Evolutionary conservation across 768 basidiomycete genomes (phyloP), one percentile per base, ranked within the genome.

Genomic region (Phlebiopsis flavidoalba): DNA sequence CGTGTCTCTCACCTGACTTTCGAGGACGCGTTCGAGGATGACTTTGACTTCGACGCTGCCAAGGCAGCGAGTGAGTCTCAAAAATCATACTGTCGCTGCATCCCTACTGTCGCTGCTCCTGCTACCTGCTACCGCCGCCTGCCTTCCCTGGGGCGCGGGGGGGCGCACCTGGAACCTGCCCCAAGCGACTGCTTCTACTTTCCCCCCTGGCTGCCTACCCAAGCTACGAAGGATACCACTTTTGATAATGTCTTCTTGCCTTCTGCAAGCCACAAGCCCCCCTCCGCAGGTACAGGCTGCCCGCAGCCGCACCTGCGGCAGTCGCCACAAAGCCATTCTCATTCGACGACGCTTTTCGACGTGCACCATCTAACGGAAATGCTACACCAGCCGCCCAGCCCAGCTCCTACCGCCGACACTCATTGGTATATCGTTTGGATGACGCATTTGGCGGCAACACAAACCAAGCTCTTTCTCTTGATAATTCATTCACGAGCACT

Each of bases 11-110:
- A 73, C 22, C 84, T 90, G 65, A 79, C 84, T 3, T 91, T 93
- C 58, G 88, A 88, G 57, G 76, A 83, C 49, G 82, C 74, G 17
- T 86, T 86, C 63, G 84, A 84, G 22, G 83, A 84, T 64, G 78
- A 82, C 61, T 91, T 91, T 67, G 88, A 91, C 71, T 87, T 87
- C 59, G 77, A 80, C 7, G 70, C 77, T 5, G 74, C 72, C 43
- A 63, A 77, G 8, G 67, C 67, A 37, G 61, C 61, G 12, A 57
- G 47, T 19, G 60, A 31, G 2, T 57, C 60, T 17, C 36, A 49
- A 1, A n/a, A n/a, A n/a, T n/a, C 62, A 70, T 26, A 65, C 70
- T 31, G 26, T 31, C 6, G 26, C 26, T 6, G 26, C 26, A n/a
- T n/a, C 24, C 61, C 72, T 69, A 53, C 66, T 71, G 14, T 59